Evolutionary conservation across 768 basidiomycete genomes (phyloP).

Genomic region (Leccinum boreale): DNA sequence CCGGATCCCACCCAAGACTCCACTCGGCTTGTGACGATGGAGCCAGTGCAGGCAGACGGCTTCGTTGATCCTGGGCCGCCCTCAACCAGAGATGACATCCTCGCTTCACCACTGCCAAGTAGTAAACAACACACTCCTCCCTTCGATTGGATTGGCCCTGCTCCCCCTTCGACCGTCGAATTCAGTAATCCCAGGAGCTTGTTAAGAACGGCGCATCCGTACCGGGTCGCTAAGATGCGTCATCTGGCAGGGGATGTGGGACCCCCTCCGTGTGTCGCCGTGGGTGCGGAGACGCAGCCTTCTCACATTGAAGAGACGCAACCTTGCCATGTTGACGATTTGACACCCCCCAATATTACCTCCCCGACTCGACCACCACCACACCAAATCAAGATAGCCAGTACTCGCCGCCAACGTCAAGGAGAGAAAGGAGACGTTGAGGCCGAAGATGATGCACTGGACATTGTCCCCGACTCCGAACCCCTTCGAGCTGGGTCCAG

Average conservation of each 20-base stretch:
- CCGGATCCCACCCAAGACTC: slow-evolving; percentile 24
- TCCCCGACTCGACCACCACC: slow-evolving; percentile 1
- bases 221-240: slow-evolving; percentile 28
- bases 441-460: slow-evolving; percentile 36
- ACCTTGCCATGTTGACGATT: slow-evolving; percentile 1
- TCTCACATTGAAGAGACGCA: slow-evolving; percentile 20
- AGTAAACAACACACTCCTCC: slow-evolving; percentile 8
- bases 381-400: neutral
- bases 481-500: slow-evolving; percentile 36
- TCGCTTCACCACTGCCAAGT: neutral
- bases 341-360: neutral
- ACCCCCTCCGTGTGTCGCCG: slow-evolving; percentile 14
- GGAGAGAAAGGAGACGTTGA: slow-evolving; percentile 8
- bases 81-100: neutral
- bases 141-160: slow-evolving; percentile 23
- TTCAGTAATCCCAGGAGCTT: slow-evolving; percentile 30
- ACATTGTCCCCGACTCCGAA: slow-evolving; percentile 66
- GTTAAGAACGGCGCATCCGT: slow-evolving; percentile 34
- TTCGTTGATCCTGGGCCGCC: slow-evolving; percentile 3
- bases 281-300: slow-evolving; percentile 13
- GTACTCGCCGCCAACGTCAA: neutral
- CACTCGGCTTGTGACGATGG: slow-evolving; percentile 1
- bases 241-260: slow-evolving; percentile 19
- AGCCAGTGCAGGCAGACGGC: slow-evolving; percentile 3
- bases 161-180: slow-evolving; percentile 11